Evolutionary conservation across 176 grass and related monocot species (phyloP).

Genomic region (Oryza nivara): DNA sequence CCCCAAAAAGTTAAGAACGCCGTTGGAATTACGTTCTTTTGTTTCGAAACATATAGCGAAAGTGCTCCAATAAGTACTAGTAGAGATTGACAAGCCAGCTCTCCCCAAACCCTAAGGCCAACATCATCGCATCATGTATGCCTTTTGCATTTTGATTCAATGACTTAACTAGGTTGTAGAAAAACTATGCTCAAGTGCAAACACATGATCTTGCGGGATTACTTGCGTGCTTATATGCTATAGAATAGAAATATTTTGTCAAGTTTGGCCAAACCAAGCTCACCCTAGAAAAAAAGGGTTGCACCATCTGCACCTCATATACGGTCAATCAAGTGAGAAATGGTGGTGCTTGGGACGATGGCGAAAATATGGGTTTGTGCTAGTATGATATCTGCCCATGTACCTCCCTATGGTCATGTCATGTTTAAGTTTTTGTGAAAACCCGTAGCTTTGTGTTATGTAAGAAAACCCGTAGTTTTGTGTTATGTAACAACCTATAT

Average conservation of each 20-base stretch:
- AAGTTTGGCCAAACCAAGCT: not conserved
- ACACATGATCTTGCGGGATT: too few species aligned
- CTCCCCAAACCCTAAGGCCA: too few species aligned
- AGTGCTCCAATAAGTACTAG: too few species aligned
- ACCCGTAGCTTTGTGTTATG: not conserved
- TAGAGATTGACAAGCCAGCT: too few species aligned
- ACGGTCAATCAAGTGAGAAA: not conserved
- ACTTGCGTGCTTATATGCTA: too few species aligned
- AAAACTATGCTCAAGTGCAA: too few species aligned
- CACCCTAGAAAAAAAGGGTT: not conserved
- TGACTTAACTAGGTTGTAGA: too few species aligned
- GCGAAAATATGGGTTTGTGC: too few species aligned
- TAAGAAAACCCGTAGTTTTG: not conserved
- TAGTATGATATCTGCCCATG: too few species aligned
- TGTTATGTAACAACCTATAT: not conserved
- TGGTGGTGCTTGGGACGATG: not conserved
- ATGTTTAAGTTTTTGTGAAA: not conserved
- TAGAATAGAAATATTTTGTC: not conserved
- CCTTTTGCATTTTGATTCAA: too few species aligned
- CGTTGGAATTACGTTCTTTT: not conserved
- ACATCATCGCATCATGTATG: too few species aligned
- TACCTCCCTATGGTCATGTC: not conserved
- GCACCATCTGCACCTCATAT: not conserved
- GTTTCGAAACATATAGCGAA: not conserved
- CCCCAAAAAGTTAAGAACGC: not conserved